Evolutionary conservation across 148 eudicot species (phyloP).

Genomic region (Cornus florida): DNA sequence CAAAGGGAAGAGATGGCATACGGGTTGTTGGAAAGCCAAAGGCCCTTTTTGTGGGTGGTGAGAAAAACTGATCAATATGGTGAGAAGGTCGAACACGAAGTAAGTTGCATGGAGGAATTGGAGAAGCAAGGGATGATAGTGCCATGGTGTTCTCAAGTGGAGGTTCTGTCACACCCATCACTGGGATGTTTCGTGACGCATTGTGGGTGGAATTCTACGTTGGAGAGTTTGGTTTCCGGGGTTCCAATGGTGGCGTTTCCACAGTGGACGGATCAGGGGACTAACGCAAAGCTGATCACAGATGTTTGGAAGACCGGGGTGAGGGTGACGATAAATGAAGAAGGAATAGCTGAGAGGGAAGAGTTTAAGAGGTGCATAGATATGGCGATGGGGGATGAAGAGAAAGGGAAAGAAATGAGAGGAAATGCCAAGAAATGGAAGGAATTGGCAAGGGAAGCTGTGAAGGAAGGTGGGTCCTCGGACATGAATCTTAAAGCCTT

Average conservation of each 20-base stretch:
- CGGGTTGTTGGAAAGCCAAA: slow-evolving; percentile 17
- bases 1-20: slow-evolving; percentile 33
- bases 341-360: slow-evolving; percentile 12
- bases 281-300: slow-evolving; percentile 24
- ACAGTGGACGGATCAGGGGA: slow-evolving; percentile 21
- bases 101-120: slow-evolving; percentile 3
- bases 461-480: slow-evolving; percentile 27
- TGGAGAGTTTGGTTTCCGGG: slow-evolving; percentile 24
- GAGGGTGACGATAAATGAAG: slow-evolving; percentile 2
- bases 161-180: slow-evolving; percentile 26
- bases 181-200: slow-evolving; percentile 35
- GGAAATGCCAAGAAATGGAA: slow-evolving; percentile 27
- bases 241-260: slow-evolving; percentile 28
- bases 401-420: slow-evolving; percentile 26
- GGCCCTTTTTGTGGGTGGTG: slow-evolving; percentile 40
- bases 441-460: slow-evolving; percentile 21
- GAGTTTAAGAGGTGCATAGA: slow-evolving; percentile 27
- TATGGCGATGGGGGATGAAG: slow-evolving; percentile 17
- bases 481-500: slow-evolving; percentile 10
- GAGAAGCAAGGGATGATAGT: slow-evolving; percentile 27
- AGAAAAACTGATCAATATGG: slow-evolving; percentile 10
- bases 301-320: slow-evolving; percentile 26
- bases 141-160: slow-evolving; percentile 32
- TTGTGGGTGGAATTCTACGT: slow-evolving; percentile 36
- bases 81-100: slow-evolving; percentile 17